Conservation (phyloP, 176 grass and related monocot species). For the Alloteropsis semialata region DNA sequence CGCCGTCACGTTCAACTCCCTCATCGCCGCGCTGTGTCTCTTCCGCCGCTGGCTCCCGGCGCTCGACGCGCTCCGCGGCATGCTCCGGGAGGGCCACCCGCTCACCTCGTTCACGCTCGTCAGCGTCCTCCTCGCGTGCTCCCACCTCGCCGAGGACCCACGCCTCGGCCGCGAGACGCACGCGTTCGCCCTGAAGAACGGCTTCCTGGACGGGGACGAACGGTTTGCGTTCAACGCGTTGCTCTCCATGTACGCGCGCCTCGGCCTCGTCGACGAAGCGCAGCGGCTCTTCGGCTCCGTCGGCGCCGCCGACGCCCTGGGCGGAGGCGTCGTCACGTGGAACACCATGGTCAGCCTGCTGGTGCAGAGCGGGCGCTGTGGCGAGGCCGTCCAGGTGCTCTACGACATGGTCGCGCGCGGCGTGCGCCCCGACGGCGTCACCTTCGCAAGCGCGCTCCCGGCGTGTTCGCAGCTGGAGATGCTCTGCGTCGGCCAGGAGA, state of each 20-base stretch:
- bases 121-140: constrained; percentile 72
- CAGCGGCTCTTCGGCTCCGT: constrained; percentile 44
- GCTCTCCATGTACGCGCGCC: constrained; percentile 87
- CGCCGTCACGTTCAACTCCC: constrained; percentile 70
- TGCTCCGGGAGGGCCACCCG: constrained; percentile 43
- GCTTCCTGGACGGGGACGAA: constrained; percentile 34
- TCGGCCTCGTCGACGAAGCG: constrained; percentile 61
- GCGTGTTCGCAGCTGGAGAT: constrained; percentile 59
- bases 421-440: constrained; percentile 64
- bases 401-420: constrained; percentile 60
- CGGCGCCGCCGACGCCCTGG: not conserved
- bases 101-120: constrained; percentile 84
- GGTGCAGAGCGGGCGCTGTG: constrained; percentile 48
- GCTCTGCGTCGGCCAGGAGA: constrained; percentile 55
- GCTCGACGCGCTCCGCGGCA: constrained; percentile 47
- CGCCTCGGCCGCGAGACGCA: constrained; percentile 70
- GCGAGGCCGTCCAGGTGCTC: constrained; percentile 47
- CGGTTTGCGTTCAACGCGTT: constrained; percentile 73
- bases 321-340: constrained; percentile 62
- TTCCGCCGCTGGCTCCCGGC: constrained; percentile 51
- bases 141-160: constrained; percentile 41
- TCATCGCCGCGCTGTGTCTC: constrained; percentile 69
- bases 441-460: constrained; percentile 75
- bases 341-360: constrained; percentile 87
- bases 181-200: constrained; percentile 60